Evolutionary conservation across 2,329 filamentous ascomycete species (phyloP), one percentile per base, ranked within the genome.

Genomic region (Colletotrichum filicis): DNA sequence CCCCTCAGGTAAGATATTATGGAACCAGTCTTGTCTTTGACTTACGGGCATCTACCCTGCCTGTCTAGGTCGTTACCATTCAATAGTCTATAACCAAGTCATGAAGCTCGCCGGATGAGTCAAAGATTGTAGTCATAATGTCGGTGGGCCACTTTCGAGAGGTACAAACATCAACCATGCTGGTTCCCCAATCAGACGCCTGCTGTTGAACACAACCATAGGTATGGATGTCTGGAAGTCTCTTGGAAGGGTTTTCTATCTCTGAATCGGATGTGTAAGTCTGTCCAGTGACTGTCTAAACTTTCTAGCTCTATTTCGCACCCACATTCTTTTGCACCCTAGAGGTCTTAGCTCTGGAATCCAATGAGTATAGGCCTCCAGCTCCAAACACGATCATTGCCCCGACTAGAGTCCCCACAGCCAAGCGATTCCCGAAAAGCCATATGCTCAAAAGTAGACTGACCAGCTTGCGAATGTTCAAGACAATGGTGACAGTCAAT

Each of bases 381-480:
- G 95, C 94, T 16, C 93, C 90, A 83, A 98, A 99, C 8, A 99
- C 97, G 74, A 98, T 87, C 5, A 91, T 86, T 0, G 96, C 95
- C 3, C 97, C 97, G 5, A 94, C 73, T 66, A 97, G 83, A 74
- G 97, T 98, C 52, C 94, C 92, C 0, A 87, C 84, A 14, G 93
- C 91, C 75, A 99, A 86, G 52, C 89, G 84, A 80, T 99, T 98
- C 5, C 96, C 97, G 83, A 99, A 99, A 1, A 99, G 83, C 89
- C 95, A 96, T 72, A 98, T 97, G 77, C 95, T 98, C 71, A 98
- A 82, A 74, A 98, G 85, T 74, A 98, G 89, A 78, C 95, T 98
- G 68, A 98, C 93, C 24, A 99, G 87, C 83, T 99, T 99, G 77
- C 97, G 90, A 73, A 99, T 94, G 81, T 98, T 99, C 73, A 99